phyloP scores from a whole-genome alignment of 768 basidiomycete species.

The Naganishia randhawae region DNA sequence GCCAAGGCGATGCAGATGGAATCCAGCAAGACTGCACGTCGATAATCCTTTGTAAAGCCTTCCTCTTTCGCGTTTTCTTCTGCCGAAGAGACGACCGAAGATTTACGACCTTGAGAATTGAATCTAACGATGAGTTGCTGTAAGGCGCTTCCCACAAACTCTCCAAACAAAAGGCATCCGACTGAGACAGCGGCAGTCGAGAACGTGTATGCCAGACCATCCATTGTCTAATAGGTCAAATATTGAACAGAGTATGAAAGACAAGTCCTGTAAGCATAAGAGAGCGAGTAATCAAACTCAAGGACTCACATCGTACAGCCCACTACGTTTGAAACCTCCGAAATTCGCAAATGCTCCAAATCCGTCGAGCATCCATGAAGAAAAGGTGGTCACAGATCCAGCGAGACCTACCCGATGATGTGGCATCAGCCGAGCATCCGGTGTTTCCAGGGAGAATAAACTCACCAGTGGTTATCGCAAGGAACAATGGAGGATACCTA shows the following conservation, averaged over 20 bases:
- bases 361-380: conserved; percentile 85
- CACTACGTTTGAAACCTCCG: conserved; percentile 57
- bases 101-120: background rate
- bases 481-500: conserved; percentile 85
- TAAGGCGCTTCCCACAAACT: conserved; percentile 58
- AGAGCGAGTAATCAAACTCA: no score
- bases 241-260: background rate
- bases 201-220: conserved; percentile 74
- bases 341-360: conserved; percentile 81
- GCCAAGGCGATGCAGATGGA: conserved; percentile 59
- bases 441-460: background rate
- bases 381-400: conserved; percentile 94
- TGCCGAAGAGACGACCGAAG: conserved; percentile 32
- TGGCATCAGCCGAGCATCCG: background rate
- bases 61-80: background rate
- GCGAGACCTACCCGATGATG: conserved; percentile 66
- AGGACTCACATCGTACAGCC: conserved; percentile 69
- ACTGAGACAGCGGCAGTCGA: conserved; percentile 74
- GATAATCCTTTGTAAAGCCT: background rate
- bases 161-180: conserved; percentile 72
- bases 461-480: conserved; percentile 77
- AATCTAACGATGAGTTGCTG: background rate
- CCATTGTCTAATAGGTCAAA: conserved; percentile 62
- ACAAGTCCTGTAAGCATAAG: no score
- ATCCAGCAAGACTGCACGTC: conserved; percentile 50